Conservation (phyloP, 2,329 filamentous ascomycete genomes). For the Coccinonectria pachysandricola region DNA sequence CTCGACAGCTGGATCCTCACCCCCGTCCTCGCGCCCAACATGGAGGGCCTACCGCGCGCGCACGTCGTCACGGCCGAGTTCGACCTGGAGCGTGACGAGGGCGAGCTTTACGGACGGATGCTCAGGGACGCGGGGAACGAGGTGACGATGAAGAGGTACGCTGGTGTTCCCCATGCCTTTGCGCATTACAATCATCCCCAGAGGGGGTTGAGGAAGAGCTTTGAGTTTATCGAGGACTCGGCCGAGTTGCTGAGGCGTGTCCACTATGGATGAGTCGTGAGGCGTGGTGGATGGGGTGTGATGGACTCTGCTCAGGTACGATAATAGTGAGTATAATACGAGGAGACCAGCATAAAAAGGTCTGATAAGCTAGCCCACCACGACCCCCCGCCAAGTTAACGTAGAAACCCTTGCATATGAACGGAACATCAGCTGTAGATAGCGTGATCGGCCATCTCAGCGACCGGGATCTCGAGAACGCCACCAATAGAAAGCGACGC, state of each 20-base stretch:
- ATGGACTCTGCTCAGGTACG: no score
- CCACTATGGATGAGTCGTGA: no score
- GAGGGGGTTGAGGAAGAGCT: slow-evolving; percentile 15
- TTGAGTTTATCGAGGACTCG: slow-evolving; percentile 19
- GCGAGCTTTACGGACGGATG: slow-evolving; percentile 17
- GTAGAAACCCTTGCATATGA: no score
- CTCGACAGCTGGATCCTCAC: slow-evolving; percentile 7
- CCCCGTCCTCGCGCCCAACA: slow-evolving; percentile 18
- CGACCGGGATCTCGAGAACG: no score
- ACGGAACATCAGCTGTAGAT: no score
- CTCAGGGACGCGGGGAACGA: slow-evolving; percentile 14
- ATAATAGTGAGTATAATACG: no score
- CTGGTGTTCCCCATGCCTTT: slow-evolving; percentile 20
- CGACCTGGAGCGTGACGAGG: slow-evolving; percentile 25
- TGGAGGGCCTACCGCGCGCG: slow-evolving; percentile 17
- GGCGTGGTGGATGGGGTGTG: no score
- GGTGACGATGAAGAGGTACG: slow-evolving; percentile 19
- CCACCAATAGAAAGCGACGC: background rate
- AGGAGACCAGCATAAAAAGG: no score
- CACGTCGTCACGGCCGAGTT: slow-evolving; percentile 26
- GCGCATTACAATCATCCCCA: slow-evolving; percentile 20
- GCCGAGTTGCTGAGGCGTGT: slow-evolving; percentile 2
- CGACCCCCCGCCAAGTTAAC: no score
- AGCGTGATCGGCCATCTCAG: no score
- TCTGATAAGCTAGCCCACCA: no score